Conservation (phyloP, 805 yeast species). For the Isabelozyma rhagii region DNA sequence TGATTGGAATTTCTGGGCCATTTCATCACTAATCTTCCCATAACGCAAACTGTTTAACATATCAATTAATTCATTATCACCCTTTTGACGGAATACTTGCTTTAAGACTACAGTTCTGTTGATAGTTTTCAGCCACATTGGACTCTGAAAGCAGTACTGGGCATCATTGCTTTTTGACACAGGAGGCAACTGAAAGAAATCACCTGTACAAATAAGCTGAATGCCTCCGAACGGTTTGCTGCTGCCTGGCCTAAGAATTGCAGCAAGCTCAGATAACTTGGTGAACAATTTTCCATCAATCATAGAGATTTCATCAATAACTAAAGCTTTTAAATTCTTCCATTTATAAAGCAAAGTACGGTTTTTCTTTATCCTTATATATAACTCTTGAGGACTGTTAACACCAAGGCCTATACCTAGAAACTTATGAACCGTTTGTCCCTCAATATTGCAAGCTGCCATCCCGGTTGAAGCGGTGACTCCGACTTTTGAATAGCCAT, state of each 20-base stretch:
- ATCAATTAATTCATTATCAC: slow-evolving; percentile 70
- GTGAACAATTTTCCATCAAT: slow-evolving; percentile 76
- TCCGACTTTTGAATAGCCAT: slow-evolving; percentile 55
- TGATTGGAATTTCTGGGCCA: slow-evolving; percentile 45
- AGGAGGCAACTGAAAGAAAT: slow-evolving; percentile 94
- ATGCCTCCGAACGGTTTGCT: slow-evolving; percentile 87
- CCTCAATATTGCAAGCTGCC: slow-evolving; percentile 94
- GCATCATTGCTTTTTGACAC: slow-evolving; percentile 46
- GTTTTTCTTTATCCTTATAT: slow-evolving; percentile 47
- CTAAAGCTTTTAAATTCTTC: slow-evolving; percentile 64
- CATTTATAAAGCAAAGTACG: slow-evolving; percentile 50
- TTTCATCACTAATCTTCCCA: slow-evolving; percentile 56
- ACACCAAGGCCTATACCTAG: slow-evolving; percentile 82
- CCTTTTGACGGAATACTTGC: slow-evolving; percentile 83
- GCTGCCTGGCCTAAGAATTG: slow-evolving; percentile 44
- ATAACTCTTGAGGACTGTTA: slow-evolving; percentile 45
- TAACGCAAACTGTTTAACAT: slow-evolving; percentile 79
- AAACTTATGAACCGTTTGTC: slow-evolving; percentile 80
- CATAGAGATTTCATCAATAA: slow-evolving; percentile 95
- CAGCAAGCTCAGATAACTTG: slow-evolving; percentile 70
- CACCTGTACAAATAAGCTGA: slow-evolving; percentile 89
- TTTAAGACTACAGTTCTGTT: slow-evolving; percentile 66
- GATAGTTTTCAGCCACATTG: slow-evolving; percentile 64
- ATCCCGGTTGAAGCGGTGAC: slow-evolving; percentile 95
- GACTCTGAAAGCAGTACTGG: slow-evolving; percentile 71